Evolutionary conservation across 148 eudicot species (phyloP).

Genomic region (Oxyria digyna): DNA sequence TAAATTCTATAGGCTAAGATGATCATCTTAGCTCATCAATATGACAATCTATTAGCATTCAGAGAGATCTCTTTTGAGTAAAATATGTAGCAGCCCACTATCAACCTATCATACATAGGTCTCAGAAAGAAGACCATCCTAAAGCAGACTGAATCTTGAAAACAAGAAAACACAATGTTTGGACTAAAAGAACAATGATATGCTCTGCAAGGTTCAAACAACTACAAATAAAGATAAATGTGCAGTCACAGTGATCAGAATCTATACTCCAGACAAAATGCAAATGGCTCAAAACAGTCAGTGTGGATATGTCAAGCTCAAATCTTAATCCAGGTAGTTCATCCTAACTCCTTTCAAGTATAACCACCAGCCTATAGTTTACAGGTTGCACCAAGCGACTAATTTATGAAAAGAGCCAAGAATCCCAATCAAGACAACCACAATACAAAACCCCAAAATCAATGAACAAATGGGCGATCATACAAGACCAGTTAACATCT

Average conservation of each 20-base stretch:
- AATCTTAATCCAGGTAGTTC: neutral
- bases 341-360: neutral
- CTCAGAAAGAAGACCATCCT: neutral
- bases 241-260: neutral
- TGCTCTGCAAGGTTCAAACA: neutral
- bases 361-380: neutral
- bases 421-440: neutral
- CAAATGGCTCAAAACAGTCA: neutral
- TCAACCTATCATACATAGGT: neutral
- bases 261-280: neutral
- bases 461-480: neutral
- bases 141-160: neutral
- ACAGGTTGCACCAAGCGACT: neutral
- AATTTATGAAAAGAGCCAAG: neutral
- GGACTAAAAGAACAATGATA: neutral
- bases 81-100: neutral
- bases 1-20: neutral
- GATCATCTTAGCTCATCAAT: neutral
- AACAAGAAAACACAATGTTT: neutral
- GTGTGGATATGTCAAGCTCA: neutral
- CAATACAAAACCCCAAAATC: neutral
- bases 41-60: neutral
- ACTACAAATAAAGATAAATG: neutral
- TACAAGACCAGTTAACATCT: neutral
- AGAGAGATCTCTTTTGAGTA: neutral